These are phyloP conservation scores for Mollisiaceae sp. DNA, from an alignment of 2,329 filamentous ascomycete species.

Conservation along the genomic window DNA sequence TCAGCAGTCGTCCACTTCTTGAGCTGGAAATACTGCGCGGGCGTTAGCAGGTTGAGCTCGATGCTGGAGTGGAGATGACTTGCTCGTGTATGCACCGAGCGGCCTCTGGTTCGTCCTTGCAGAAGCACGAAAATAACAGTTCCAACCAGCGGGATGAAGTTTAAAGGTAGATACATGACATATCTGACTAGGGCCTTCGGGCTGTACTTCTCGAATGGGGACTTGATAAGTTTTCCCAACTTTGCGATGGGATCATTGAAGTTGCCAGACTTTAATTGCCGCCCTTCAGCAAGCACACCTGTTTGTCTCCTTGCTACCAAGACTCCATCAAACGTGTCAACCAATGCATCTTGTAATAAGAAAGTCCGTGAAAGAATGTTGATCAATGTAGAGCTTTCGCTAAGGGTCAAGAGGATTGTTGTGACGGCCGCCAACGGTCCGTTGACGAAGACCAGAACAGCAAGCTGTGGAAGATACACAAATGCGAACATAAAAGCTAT, in stretches of 20 bases:
- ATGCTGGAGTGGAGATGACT: slow-evolving; percentile 32
- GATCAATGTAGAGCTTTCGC: slow-evolving; percentile 64
- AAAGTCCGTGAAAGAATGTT: slow-evolving; percentile 68
- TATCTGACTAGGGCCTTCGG: slow-evolving; percentile 68
- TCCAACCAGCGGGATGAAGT: slow-evolving; percentile 90
- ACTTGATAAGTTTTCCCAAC: slow-evolving; percentile 63
- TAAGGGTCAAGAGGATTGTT: slow-evolving; percentile 70
- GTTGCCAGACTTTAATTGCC: slow-evolving; percentile 69
- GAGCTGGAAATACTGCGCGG: slow-evolving; percentile 81
- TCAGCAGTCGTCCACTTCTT: slow-evolving; percentile 77
- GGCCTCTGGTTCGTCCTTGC: slow-evolving; percentile 59
- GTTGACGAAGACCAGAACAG: slow-evolving; percentile 81
- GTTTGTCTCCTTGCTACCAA: slow-evolving; percentile 57
- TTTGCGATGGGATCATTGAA: slow-evolving; percentile 56
- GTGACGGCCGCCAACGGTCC: slow-evolving; percentile 80
- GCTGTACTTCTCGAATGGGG: slow-evolving; percentile 60
- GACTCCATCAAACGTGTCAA: slow-evolving; percentile 88
- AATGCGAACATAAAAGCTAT: slow-evolving; percentile 84
- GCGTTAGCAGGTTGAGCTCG: slow-evolving; percentile 15
- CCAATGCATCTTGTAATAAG: slow-evolving; percentile 78
- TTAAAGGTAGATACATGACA: slow-evolving; percentile 81
- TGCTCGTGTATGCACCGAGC: slow-evolving; percentile 58
- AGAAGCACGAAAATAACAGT: slow-evolving; percentile 80
- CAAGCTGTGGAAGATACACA: slow-evolving; percentile 84
- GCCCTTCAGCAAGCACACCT: slow-evolving; percentile 72